Base-by-base conservation (phyloP, 495 filamentous ascomycete genomes). In the Tuber melanosporum region DNA sequence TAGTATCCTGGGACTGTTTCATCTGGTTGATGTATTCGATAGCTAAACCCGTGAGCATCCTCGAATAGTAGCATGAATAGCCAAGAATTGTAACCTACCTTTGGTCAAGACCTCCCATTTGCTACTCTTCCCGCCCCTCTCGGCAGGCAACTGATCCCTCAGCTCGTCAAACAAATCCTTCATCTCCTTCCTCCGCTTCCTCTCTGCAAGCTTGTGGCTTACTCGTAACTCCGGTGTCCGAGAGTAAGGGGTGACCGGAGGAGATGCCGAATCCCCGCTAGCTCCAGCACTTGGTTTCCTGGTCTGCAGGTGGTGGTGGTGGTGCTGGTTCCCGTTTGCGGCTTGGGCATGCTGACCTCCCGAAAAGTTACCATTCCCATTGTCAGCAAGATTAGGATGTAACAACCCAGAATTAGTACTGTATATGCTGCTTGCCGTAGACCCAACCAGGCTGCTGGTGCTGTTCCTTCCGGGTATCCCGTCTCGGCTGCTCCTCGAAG, bases 61-160 rank as follows among this genome's bases (percentile, higher is more conserved):
- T 43, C 32, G 72, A 22, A 70, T 75, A 75, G 45, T 71, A 10
- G 26, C 46, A 66, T 26, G 20, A 36, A 73, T 77, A 26, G 32
- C 36, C 19, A 20, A 62, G 26, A 22, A 43, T 22, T 73, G 52
- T 42, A 75, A 44, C 86, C 49, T 87, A 97, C 94, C 93, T 88
- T 95, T 94, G 15, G 93, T 96, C n/a, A 99, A 84, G 47, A 97
- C 97, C 82, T 99, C 95, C 96, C 96, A 99, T 85, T 99, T 99
- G 82, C 94, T 97, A 5, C 95, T 94, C 83, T 98, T 99, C 70
- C 92, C 92, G 32, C 94, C 95, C 72, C 94, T 90, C 76, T 92
- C 92, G 74, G 93, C 91, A 9, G 95, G 95, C 78, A 98, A 90
- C 62, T 93, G 88, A 73, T 91, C 88, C 52, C 94, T 90, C 41